A percentile compares a stretch with the other conserved stretches of the same genome.
These are phyloP conservation scores for Penicillium sp. DNA, from an alignment of 2,329 filamentous ascomycete genomes.

Conservation along the genomic window DNA sequence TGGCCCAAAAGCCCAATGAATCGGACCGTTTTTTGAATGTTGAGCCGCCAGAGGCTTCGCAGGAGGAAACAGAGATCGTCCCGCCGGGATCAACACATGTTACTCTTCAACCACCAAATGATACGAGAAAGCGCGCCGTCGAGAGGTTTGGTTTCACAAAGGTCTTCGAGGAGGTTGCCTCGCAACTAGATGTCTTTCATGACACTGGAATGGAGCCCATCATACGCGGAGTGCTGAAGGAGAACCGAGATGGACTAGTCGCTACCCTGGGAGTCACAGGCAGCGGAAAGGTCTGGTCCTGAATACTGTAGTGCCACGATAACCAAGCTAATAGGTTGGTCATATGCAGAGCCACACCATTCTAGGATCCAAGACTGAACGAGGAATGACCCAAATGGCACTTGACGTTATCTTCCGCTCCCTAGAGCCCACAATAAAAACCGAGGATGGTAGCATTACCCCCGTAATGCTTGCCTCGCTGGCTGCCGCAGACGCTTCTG, in stretches of 20 bases:
- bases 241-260: conserved; percentile 83
- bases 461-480: conserved; percentile 70
- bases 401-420: conserved; percentile 88
- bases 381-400: conserved; percentile 86
- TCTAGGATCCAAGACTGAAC: conserved; percentile 79
- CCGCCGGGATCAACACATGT: conserved; percentile 62
- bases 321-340: conserved; percentile 8
- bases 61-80: conserved; percentile 34
- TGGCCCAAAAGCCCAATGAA: conserved; percentile 41
- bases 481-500: conserved; percentile 73
- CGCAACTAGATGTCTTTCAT: conserved; percentile 83
- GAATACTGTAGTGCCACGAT: neutral
- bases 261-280: conserved; percentile 93
- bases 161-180: conserved; percentile 84
- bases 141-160: conserved; percentile 94
- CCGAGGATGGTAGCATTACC: conserved; percentile 53
- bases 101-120: conserved; percentile 75
- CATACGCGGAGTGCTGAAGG: conserved; percentile 77
- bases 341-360: conserved; percentile 82
- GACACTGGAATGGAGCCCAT: conserved; percentile 72
- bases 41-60: conserved; percentile 53
- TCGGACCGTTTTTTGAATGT: conserved; percentile 74
- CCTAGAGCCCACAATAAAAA: conserved; percentile 69
- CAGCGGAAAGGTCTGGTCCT: conserved; percentile 79
- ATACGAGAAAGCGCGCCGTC: conserved; percentile 78